These are phyloP conservation scores for Stylonectria norvegica DNA, from an alignment of 2,329 filamentous ascomycete genomes.

Conservation along the genomic window DNA sequence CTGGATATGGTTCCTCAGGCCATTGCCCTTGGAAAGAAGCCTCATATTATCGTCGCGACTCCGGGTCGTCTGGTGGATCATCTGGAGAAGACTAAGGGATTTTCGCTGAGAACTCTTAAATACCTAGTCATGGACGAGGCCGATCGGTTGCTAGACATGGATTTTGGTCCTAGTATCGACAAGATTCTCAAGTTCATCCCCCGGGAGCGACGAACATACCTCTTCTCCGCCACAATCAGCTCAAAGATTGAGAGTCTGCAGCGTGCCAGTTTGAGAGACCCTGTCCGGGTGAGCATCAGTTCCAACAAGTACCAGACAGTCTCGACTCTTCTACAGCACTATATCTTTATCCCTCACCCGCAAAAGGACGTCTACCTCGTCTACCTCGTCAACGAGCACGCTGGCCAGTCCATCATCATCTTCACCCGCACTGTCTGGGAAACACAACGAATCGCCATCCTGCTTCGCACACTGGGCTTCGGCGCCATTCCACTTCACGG, in stretches of 20 bases:
- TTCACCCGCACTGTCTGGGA: conserved; percentile 93
- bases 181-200: conserved; percentile 90
- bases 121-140: conserved; percentile 96
- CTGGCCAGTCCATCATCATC: conserved; percentile 82
- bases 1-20: conserved; percentile 93
- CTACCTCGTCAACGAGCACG: conserved; percentile 79
- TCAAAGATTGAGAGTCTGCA: conserved; percentile 92
- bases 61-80: conserved; percentile 88
- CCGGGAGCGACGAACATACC: conserved; percentile 71
- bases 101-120: conserved; percentile 75
- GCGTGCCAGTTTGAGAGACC: conserved; percentile 81
- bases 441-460: conserved; percentile 77
- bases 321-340: conserved; percentile 79
- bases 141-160: conserved; percentile 85
- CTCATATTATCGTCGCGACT: conserved; percentile 89
- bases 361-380: conserved; percentile 90
- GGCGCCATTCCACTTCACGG: conserved; percentile 90
- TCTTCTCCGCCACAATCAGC: conserved; percentile 93
- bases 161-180: conserved; percentile 89
- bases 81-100: conserved; percentile 94
- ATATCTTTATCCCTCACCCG: conserved; percentile 79
- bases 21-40: conserved; percentile 91
- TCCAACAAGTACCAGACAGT: conserved; percentile 88
- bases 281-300: conserved; percentile 77
- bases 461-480: conserved; percentile 81